phyloP scores from a whole-genome alignment of 208 protist species.

The Histomonas meleagridis region DNA sequence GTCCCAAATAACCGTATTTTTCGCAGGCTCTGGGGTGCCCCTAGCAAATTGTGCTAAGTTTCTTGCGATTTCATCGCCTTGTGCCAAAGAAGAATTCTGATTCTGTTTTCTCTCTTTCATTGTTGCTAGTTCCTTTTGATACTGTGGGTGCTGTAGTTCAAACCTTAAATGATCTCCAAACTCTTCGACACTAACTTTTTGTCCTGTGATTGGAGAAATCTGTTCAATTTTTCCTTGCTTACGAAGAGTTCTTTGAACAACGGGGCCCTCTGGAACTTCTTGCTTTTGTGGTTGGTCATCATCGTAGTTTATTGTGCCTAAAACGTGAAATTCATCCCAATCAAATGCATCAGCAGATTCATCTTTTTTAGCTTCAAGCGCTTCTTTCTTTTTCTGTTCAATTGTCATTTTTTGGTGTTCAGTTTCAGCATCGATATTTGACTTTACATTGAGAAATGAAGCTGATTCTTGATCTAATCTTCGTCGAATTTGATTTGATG shows the following conservation, averaged over 20 bases:
- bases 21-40: neutral
- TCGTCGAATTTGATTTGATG: neutral
- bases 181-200: neutral
- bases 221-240: neutral
- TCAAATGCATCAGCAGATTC: neutral
- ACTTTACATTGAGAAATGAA: neutral
- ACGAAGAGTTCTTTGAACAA: neutral
- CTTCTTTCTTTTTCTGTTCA: slow-evolving; percentile 31
- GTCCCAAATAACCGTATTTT: neutral
- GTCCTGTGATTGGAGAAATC: slow-evolving; percentile 6
- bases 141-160: neutral
- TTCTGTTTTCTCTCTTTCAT: slow-evolving; percentile 23
- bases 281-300: neutral
- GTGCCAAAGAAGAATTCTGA: neutral
- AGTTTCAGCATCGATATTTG: neutral
- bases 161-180: neutral
- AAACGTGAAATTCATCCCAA: neutral
- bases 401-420: neutral
- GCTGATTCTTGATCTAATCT: neutral
- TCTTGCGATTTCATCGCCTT: neutral
- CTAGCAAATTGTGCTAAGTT: neutral
- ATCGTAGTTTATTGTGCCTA: neutral
- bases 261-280: neutral
- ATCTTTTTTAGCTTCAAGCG: neutral
- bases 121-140: neutral